Percentiles rank a stretch among this genome's conserved stretches.
These are phyloP conservation scores for Euphrasia arctica DNA, from an alignment of 305 asterid genomes.

Conservation along the genomic window DNA sequence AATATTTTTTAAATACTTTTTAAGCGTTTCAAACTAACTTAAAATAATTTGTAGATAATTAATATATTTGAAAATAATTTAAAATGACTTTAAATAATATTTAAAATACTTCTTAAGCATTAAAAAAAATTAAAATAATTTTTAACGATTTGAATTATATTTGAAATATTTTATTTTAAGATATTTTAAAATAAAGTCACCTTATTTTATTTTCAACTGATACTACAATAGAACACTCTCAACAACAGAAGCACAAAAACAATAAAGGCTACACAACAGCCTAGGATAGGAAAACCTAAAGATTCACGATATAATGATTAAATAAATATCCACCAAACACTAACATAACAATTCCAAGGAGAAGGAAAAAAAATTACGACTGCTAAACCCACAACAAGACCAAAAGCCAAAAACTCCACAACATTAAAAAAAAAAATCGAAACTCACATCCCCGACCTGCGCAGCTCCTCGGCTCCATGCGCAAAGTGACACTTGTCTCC, in stretches of 20 bases:
- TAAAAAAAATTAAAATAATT: too few relatives aligned
- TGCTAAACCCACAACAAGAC: conserved; percentile 23
- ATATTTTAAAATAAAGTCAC: not conserved
- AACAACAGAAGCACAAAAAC: not conserved
- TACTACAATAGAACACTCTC: too few relatives aligned
- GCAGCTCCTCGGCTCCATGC: conserved; percentile 56
- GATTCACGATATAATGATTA: not conserved
- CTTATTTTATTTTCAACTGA: too few relatives aligned
- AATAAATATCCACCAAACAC: not conserved
- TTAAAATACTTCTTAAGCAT: too few relatives aligned
- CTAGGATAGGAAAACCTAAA: not conserved
- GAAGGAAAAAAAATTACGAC: conserved; percentile 1
- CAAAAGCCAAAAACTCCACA: not conserved
- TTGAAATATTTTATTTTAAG: too few relatives aligned
- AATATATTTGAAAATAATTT: too few relatives aligned
- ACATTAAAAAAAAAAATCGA: not conserved
- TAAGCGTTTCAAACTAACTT: too few relatives aligned
- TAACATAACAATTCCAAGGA: not conserved
- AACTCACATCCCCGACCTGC: conserved; percentile 31
- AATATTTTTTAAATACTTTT: too few relatives aligned
- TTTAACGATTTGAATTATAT: too few relatives aligned
- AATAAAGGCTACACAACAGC: not conserved
- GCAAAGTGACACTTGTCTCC: conserved; percentile 72
- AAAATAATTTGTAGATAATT: too few relatives aligned
- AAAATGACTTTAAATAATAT: too few relatives aligned